These are phyloP conservation scores for Hygrocybe punicea DNA, from an alignment of 768 basidiomycete species.

Conservation along the genomic window DNA sequence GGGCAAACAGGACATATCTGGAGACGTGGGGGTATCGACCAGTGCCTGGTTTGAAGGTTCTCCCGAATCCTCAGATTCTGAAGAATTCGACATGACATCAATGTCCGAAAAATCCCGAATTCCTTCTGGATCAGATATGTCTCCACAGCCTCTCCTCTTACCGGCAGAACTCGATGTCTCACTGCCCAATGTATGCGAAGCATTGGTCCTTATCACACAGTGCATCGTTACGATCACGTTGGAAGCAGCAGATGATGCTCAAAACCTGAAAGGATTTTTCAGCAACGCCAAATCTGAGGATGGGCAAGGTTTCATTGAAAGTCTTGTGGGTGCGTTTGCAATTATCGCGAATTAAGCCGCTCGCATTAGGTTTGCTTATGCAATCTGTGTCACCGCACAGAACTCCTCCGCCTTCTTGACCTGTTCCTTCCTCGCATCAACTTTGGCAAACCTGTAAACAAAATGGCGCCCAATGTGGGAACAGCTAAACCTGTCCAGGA, in stretches of 20 bases:
- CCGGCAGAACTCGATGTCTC: constrained; percentile 58
- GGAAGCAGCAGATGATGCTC: constrained; percentile 41
- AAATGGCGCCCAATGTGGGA: constrained; percentile 21
- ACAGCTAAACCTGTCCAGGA: constrained; percentile 27
- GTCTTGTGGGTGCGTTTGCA: constrained; percentile 51
- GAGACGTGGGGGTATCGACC: not conserved
- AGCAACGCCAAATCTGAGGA: constrained; percentile 40
- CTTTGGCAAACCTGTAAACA: constrained; percentile 59
- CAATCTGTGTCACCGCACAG: constrained; percentile 38
- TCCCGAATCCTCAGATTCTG: not conserved
- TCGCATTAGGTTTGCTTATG: not conserved
- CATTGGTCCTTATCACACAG: constrained; percentile 72
- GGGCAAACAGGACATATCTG: not conserved
- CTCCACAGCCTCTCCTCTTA: not conserved
- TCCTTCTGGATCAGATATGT: not conserved
- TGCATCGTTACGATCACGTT: constrained; percentile 66
- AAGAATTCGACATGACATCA: not conserved
- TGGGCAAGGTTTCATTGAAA: constrained; percentile 47
- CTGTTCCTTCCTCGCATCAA: constrained; percentile 81
- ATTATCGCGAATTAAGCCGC: not conserved
- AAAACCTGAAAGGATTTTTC: constrained; percentile 42
- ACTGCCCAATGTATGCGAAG: constrained; percentile 78
- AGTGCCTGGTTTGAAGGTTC: constrained; percentile 7
- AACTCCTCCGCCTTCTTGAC: constrained; percentile 70
- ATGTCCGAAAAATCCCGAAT: not conserved